Base-by-base conservation (phyloP, 148 eudicot genomes). In the Heliosperma pusillum region DNA sequence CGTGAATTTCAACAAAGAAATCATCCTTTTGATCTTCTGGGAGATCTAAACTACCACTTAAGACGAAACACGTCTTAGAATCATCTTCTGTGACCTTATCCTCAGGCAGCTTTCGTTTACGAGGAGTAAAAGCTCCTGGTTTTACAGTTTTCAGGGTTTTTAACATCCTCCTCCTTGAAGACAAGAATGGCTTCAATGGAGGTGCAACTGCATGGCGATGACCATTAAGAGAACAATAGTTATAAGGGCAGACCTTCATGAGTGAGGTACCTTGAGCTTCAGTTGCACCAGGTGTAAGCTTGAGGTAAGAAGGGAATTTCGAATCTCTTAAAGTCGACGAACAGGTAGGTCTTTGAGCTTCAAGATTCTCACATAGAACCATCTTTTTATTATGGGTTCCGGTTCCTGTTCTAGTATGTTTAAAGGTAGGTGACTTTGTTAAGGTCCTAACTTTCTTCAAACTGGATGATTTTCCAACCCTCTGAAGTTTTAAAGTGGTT, bases 201-300 rank as follows among this genome's bases (percentile, higher is more conserved):
- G 94, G 88, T 59, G 80, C 64, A 71, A 83, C 72, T 20, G 82
- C 60, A 22, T 88, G 97, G 53, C 55, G 85, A 83, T 91, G 93
- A 67, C 97, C 98, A 53, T 91, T 94, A 45, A 91, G 93, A 42
- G 98, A 94, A 71, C 98, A 94, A 36, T 94, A 89, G 0, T 77
- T 87, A 71, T 94, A 94, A 4, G 91, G 87, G 71, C 98, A 94
- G 24, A 94, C 90, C 78, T 88, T 87, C 83, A 83, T 75, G 7
- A 67, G 82, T 30, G 98, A 94, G 19, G 88, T 86, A 52, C 98
- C 98, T 72, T 89, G 80, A 25, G 88, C 84, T 76, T 93, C 93
- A 47, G 86, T 86, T 30, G 86, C 90, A 22, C 96, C 93, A 57
- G 83, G 84, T 30, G 74, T 83, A 59, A 94, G 93, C 4, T 63